phyloP scores from a whole-genome alignment of 106 monocot genomes.

The Platanthera zijinensis region DNA sequence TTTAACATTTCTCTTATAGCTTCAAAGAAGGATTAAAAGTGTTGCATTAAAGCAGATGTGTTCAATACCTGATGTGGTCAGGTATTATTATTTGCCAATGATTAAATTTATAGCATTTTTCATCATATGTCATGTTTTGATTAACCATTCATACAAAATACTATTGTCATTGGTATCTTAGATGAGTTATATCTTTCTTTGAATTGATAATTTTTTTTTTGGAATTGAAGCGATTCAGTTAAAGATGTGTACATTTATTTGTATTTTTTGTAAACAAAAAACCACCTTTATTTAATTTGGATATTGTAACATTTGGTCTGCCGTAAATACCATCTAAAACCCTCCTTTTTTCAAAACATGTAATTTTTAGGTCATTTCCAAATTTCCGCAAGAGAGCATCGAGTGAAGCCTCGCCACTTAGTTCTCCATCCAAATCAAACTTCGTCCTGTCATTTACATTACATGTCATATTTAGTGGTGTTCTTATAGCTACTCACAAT shows the following conservation, averaged over 20 bases:
- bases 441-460: too few species aligned
- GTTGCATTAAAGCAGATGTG: constrained; percentile 91
- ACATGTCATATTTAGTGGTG: too few species aligned
- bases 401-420: too few species aligned
- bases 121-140: not conserved
- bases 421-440: too few species aligned
- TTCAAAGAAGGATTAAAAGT: constrained; percentile 97
- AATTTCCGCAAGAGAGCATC: too few species aligned
- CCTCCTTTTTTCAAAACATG: too few species aligned
- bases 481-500: too few species aligned
- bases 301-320: too few species aligned
- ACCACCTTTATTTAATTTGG: not conserved
- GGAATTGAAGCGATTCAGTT: not conserved
- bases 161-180: not conserved
- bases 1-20: constrained; percentile 25
- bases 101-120: not conserved
- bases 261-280: not conserved
- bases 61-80: constrained; percentile 93
- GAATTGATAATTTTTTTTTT: not conserved
- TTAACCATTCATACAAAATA: not conserved
- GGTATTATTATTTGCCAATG: constrained; percentile 31
- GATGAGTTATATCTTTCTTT: not conserved
- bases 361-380: too few species aligned
- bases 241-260: not conserved
- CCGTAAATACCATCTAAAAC: too few species aligned